These are phyloP conservation scores for Neonectria ditissima DNA, from an alignment of 2,329 filamentous ascomycete species.

Conservation along the genomic window DNA sequence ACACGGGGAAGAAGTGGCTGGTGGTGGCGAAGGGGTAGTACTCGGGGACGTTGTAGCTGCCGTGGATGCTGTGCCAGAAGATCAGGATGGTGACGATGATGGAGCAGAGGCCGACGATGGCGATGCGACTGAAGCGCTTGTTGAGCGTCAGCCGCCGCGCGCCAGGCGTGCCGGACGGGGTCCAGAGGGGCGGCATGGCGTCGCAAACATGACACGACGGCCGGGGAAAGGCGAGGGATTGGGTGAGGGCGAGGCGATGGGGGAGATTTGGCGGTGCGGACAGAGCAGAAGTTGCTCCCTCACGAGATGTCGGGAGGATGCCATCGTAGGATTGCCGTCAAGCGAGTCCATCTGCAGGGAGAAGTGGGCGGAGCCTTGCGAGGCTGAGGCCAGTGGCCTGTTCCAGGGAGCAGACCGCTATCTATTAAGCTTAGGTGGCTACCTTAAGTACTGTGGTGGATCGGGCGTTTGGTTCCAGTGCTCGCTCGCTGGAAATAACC, in stretches of 20 bases:
- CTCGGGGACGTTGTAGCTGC: conserved; percentile 41
- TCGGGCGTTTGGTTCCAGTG: neutral
- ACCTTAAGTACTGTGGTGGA: neutral
- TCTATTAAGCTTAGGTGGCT: neutral
- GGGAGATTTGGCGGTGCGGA: neutral
- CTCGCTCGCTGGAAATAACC: neutral
- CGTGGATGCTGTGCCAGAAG: conserved; percentile 42
- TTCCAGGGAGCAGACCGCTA: neutral
- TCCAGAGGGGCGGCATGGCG: conserved; percentile 42
- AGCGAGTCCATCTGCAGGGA: conserved; percentile 6
- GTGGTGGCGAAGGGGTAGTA: conserved; percentile 46
- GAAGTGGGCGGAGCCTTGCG: conserved; percentile 11
- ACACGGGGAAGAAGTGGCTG: conserved; percentile 48
- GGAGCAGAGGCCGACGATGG: conserved; percentile 39
- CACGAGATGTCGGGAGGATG: conserved; percentile 14
- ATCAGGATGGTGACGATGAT: conserved; percentile 41
- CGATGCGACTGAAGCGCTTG: conserved; percentile 49
- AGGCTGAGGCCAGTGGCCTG: conserved; percentile 14
- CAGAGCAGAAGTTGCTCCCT: conserved; percentile 10
- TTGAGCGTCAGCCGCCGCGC: conserved; percentile 45
- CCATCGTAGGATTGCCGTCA: conserved; percentile 16
- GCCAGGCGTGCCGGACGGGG: conserved; percentile 38
- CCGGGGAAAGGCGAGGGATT: conserved; percentile 8
- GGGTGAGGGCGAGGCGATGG: neutral
- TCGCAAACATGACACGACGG: conserved; percentile 42